These are phyloP conservation scores for Magnusiomyces fungicola DNA, from an alignment of 1,139 yeast genomes.

Conservation along the genomic window DNA sequence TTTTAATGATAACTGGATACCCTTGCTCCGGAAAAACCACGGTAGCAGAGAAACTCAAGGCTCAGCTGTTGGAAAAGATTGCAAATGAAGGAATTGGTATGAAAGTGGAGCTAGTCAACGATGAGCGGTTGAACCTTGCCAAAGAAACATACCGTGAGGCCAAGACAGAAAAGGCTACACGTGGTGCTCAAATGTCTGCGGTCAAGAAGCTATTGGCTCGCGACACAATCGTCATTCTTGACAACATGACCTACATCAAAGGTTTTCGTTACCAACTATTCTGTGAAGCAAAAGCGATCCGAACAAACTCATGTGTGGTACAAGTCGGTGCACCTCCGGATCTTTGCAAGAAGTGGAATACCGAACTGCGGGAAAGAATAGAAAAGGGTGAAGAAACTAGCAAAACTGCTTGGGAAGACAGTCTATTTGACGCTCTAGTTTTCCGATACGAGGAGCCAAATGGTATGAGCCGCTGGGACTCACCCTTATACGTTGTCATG, in stretches of 20 bases:
- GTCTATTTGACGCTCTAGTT: slow-evolving; percentile 57
- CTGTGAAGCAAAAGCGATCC: slow-evolving; percentile 83
- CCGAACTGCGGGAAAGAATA: slow-evolving; percentile 8
- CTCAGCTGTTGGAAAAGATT: slow-evolving; percentile 44
- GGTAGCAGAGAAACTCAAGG: slow-evolving; percentile 52
- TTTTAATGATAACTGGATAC: slow-evolving; percentile 72
- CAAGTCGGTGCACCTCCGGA: slow-evolving; percentile 67
- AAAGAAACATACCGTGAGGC: slow-evolving; percentile 66
- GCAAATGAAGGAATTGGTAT: slow-evolving; percentile 46
- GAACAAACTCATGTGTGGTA: slow-evolving; percentile 77
- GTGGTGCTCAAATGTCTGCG: slow-evolving; percentile 83
- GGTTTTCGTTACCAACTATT: slow-evolving; percentile 91
- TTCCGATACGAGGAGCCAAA: slow-evolving; percentile 95
- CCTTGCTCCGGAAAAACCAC: slow-evolving; percentile 83
- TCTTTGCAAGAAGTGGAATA: slow-evolving; percentile 58
- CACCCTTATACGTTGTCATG: slow-evolving; percentile 72
- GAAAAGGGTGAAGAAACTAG: not conserved
- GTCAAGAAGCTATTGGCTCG: slow-evolving; percentile 73
- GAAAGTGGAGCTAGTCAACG: slow-evolving; percentile 63
- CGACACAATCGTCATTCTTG: slow-evolving; percentile 69
- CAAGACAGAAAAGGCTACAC: slow-evolving; percentile 64
- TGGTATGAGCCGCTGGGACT: slow-evolving; percentile 82
- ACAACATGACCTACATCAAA: slow-evolving; percentile 82
- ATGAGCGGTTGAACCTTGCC: slow-evolving; percentile 65
- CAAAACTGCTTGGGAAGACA: slow-evolving; percentile 56